Evolutionary conservation across 2,329 filamentous ascomycete species (phyloP), one percentile per base, ranked within the genome.

Genomic region (Tolypocladium tundrense): DNA sequence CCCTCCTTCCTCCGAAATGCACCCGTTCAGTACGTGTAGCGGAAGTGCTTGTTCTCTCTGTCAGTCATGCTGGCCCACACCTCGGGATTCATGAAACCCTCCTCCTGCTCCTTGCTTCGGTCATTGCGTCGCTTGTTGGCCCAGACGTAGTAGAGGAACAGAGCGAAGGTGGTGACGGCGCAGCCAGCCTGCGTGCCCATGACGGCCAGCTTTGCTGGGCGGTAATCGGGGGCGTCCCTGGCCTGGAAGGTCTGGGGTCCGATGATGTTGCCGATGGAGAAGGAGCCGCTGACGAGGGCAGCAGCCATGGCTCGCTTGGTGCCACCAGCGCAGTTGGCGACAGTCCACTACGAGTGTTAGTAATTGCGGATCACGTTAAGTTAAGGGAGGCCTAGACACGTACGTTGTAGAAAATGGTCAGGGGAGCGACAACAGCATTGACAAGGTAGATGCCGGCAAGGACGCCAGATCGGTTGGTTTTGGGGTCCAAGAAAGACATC

Each of bases 211-310:
- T 83, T 81, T 19, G 79, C 81, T 0, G 78, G 79, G 14, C 75
- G 73, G 62, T 79, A 83, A 3, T 77, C 70, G 1, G 80, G 81
- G 0, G 75, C 78, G 59, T 84, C 79, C 45, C 71, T 71, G 2
- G 72, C 72, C 62, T 78, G 77, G 70, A 84, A 83, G 3, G 79
- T 82, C 65, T 82, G 77, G 0, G 80, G 80, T 0, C 80, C 80
- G 60, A 83, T 82, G 57, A 83, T 79, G 65, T 81, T 84, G 19
- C 79, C 80, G 5, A 81, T 67, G 0, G 78, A 78, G 65, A 81
- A 82, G 21, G 75, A 75, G 33, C 77, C 77, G 54, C 75, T 76
- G 61, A 82, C 72, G 55, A 79, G 67, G 21, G 78, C 77, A 11
- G 75, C 73, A 3, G 78, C 78, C 55, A 79, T 77, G 13, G 78